These are phyloP conservation scores for Coniochaeta sp. DNA, from an alignment of 2,329 filamentous ascomycete genomes.

Conservation along the genomic window DNA sequence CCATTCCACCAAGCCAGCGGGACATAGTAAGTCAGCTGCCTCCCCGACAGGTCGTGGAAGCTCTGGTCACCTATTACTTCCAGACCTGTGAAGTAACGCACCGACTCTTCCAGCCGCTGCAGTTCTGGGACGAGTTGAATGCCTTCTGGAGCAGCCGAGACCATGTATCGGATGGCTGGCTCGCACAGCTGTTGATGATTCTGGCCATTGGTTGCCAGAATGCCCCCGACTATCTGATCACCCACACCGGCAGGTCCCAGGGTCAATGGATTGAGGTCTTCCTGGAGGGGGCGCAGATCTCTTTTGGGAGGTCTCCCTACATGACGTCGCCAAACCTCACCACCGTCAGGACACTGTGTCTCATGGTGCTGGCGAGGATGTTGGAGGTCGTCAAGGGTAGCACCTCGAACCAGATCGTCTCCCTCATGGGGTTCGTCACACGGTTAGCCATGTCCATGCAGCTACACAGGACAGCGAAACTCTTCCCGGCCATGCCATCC, in stretches of 20 bases:
- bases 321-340: constrained; percentile 13
- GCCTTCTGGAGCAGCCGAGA: constrained; percentile 12
- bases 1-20: constrained; percentile 7
- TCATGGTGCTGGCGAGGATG: constrained; percentile 16
- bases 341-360: constrained; percentile 17
- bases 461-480: constrained; percentile 12
- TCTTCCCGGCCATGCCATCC: constrained; percentile 9
- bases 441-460: constrained; percentile 15
- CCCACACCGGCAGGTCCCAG: constrained; percentile 11
- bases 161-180: constrained; percentile 14
- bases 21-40: constrained; percentile 15
- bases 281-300: constrained; percentile 16
- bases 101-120: constrained; percentile 13
- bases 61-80: constrained; percentile 16
- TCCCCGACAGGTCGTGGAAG: constrained; percentile 11
- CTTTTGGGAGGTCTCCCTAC: constrained; percentile 13
- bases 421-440: constrained; percentile 15
- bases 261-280: constrained; percentile 15
- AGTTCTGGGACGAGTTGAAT: constrained; percentile 15
- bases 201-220: constrained; percentile 16
- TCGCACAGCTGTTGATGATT: constrained; percentile 19
- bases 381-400: constrained; percentile 14
- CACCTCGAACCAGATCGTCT: constrained; percentile 12
- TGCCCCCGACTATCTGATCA: constrained; percentile 10
- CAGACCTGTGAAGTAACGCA: constrained; percentile 17